Evolutionary conservation across 129 eudicot species (phyloP), one percentile per base, ranked within the genome.

Genomic region (Escallonia herrerae): DNA sequence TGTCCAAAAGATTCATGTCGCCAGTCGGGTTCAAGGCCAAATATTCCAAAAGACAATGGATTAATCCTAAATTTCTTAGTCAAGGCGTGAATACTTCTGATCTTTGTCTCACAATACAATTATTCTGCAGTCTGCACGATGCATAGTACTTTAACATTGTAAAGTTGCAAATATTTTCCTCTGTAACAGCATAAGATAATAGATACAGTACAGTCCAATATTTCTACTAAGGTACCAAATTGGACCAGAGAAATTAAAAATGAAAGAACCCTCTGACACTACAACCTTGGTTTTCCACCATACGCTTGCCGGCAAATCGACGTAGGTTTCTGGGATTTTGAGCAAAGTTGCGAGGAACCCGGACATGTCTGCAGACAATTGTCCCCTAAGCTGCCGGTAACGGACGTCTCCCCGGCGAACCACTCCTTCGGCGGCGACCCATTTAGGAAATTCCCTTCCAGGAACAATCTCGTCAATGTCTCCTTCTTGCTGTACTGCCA

Each of bases 301-400:
- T 91, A 91, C 5, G 78, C 95, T 68, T 85, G 90, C 68, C 72
- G 79, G 81, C 97, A 91, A 70, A 91, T 74, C 58, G 84, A 57
- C 76, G 76, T 70, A 6, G 97, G 86, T 77, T 91, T 91, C 82
- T 91, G 97, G 39, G 90, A 83, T 63, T 86, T 86, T 63, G 65
- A 63, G 80, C 97, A 91, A 70, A 91, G 86, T 45, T 62, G 76
- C 78, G 95, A 87, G 11, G 83, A 67, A 4, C 39, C 61, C 65
- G 97, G 97, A 58, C 97, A 91, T 8, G 60, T 72, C 73, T 58
- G 66, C 56, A 91, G 67, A 70, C 97, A 91, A 56, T 91, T 91
- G 83, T 91, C 95, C 56, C 97, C 97, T 61, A 91, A 75, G 68
- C 94, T 91, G 49, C 97, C 97, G 72, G 95, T 63, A 8, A 87